A percentile compares a stretch with the other conserved stretches of the same genome.
These are phyloP conservation scores for Casuarina glauca DNA, from an alignment of 306 rosid species.

Conservation along the genomic window DNA sequence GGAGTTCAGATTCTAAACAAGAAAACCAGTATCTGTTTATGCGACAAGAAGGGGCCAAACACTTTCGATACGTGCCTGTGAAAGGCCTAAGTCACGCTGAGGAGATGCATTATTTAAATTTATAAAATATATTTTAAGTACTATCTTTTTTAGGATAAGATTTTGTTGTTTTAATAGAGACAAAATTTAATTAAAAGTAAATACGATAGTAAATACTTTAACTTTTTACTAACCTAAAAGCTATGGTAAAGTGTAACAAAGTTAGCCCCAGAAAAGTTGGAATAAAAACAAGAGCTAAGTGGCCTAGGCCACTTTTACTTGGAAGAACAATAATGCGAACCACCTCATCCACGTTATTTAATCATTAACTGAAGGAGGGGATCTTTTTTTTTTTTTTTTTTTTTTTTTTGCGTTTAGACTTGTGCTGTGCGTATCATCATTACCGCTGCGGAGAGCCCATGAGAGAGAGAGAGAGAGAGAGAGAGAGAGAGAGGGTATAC, in stretches of 20 bases:
- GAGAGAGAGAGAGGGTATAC: no score
- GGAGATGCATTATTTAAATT: no score
- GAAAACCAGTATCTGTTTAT: no score
- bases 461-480: no score
- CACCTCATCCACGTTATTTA: slow-evolving; percentile 37
- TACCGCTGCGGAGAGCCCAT: no score
- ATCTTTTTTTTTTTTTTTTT: background rate
- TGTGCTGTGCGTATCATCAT: slow-evolving; percentile 28
- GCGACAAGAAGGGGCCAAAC: background rate
- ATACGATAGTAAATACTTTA: background rate
- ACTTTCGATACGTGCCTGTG: slow-evolving; percentile 13
- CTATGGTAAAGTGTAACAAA: slow-evolving; percentile 16
- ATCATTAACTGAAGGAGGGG: slow-evolving; percentile 18
- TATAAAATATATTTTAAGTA: no score
- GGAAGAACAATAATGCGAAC: slow-evolving; percentile 37
- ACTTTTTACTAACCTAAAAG: slow-evolving; percentile 6
- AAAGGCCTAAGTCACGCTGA: no score
- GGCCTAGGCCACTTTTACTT: slow-evolving; percentile 35
- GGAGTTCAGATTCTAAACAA: no score
- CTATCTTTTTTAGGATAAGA: no score
- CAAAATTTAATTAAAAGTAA: no score
- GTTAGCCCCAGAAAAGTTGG: slow-evolving; percentile 17
- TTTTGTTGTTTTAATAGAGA: no score
- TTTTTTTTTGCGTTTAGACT: no score
- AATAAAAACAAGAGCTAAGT: slow-evolving; percentile 28